Evolutionary conservation across 2,329 filamentous ascomycete species (phyloP), one percentile per base, ranked within the genome.

Genomic region (Diaporthe vaccinii): DNA sequence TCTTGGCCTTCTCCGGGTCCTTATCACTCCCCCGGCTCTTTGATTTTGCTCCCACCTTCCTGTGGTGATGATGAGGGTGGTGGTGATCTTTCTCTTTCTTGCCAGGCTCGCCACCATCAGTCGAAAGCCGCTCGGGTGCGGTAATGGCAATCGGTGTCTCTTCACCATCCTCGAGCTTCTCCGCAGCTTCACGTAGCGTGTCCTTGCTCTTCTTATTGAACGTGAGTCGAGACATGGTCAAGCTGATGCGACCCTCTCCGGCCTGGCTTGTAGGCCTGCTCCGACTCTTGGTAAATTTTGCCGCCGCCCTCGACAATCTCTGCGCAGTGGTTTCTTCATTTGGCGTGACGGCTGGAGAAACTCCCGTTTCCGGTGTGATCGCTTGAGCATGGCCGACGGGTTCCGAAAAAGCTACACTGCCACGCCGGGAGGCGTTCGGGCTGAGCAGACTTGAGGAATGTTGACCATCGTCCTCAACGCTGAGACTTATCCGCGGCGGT

Each of bases 261-360:
- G 86, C 87, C 78, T 92, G 90, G 78, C 91, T 92, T 25, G 83
- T 84, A 6, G 91, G 89, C 17, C 91, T 87, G 78, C 90, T 91
- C 78, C 87, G 87, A 65, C 82, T 83, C 82, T 85, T 81, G 31
- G 87, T 83, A 77, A 92, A 91, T 62, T 86, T 87, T 7, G 89
- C 88, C 20, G 91, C 90, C 1, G 90, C 90, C 20, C 91, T 86
- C 10, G 89, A 91, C 15, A 92, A 79, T 12, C 90, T 85, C 39
- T 90, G 88, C 3, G 87, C 84, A 2, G 89, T 87, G 7, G 80
- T 84, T 77, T 92, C 91, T 76, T 92, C 91, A 36, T 81, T 83
- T 0, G 89, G 88, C 2, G 86, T 87, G 12, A 84, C 81, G 10
- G 82, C 82, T 4, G 85, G 84, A 0, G 86, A 85, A n/a, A 82